phyloP scores from a whole-genome alignment of 2,329 filamentous ascomycete genomes.

The Cercospora sp. region DNA sequence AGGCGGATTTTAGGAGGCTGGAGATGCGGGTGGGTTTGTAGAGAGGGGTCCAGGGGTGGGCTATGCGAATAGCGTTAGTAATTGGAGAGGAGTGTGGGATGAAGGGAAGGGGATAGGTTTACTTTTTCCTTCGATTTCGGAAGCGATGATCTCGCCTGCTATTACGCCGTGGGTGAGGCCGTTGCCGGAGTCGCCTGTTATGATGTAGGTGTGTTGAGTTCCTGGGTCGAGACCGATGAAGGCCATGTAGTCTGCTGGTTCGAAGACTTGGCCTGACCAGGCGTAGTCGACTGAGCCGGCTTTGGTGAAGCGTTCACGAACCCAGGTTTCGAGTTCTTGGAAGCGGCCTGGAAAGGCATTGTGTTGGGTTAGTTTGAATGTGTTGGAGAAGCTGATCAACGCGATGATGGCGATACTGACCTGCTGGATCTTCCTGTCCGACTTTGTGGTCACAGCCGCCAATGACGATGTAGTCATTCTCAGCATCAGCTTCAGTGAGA shows the following conservation, averaged over 20 bases:
- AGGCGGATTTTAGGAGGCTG: conserved; percentile 49
- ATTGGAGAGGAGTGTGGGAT: background rate
- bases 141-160: conserved; percentile 54
- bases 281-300: conserved; percentile 54
- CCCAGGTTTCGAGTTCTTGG: conserved; percentile 55
- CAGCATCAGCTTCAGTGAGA: conserved; percentile 54
- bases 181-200: conserved; percentile 60
- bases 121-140: conserved; percentile 52
- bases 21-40: conserved; percentile 54
- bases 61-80: background rate
- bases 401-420: background rate
- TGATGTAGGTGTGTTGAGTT: conserved; percentile 53
- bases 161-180: conserved; percentile 59
- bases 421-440: conserved; percentile 48
- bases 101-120: too few species aligned
- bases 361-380: background rate
- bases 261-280: conserved; percentile 60
- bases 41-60: conserved; percentile 52
- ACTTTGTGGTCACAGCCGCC: conserved; percentile 61
- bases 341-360: conserved; percentile 40
- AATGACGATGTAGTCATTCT: conserved; percentile 57
- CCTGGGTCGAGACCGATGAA: conserved; percentile 60
- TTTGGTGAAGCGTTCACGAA: conserved; percentile 54
- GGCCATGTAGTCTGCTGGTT: conserved; percentile 57
- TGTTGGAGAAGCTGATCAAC: background rate